Conservation (phyloP, 163 green algal genomes). For the Prototheca wickerhamii region DNA sequence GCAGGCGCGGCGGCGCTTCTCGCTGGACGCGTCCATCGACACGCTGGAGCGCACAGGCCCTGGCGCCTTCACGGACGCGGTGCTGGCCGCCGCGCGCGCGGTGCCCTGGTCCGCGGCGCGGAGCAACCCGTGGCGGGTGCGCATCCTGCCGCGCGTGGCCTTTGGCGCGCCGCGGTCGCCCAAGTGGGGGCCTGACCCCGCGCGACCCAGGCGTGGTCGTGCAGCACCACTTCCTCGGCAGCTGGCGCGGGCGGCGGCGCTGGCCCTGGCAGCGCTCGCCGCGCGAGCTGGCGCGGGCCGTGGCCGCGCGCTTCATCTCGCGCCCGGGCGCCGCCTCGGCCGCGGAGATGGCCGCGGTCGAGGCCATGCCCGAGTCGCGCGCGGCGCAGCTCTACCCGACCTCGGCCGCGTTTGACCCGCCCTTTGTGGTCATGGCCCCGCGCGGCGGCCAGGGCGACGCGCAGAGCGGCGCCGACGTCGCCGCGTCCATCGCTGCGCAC, state of each 20-base stretch:
- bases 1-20: slow-evolving; percentile 11
- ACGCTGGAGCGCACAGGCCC: slow-evolving; percentile 75
- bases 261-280: slow-evolving; percentile 3
- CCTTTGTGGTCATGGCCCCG: slow-evolving; percentile 66
- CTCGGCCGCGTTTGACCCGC: slow-evolving; percentile 49
- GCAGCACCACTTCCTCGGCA: slow-evolving; percentile 72
- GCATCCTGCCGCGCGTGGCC: slow-evolving; percentile 66
- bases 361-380: slow-evolving; percentile 1
- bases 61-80: slow-evolving; percentile 74
- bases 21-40: slow-evolving; percentile 57
- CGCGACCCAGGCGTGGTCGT: slow-evolving; percentile 52
- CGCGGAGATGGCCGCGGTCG: not conserved
- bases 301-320: slow-evolving; percentile 2
- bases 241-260: slow-evolving; percentile 29
- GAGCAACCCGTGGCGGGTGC: slow-evolving; percentile 56
- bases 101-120: slow-evolving; percentile 33
- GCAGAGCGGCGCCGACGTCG: slow-evolving; percentile 49
- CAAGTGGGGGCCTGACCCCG: slow-evolving; percentile 41
- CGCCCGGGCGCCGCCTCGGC: slow-evolving; percentile 6
- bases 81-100: slow-evolving; percentile 53
- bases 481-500: slow-evolving; percentile 46
- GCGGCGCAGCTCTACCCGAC: slow-evolving; percentile 58
- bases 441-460: slow-evolving; percentile 12
- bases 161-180: slow-evolving; percentile 56
- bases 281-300: slow-evolving; percentile 1